Evolutionary conservation across 805 yeast genomes (phyloP), one percentile per base, ranked within the genome.

Genomic region (Candida tibetensis): DNA sequence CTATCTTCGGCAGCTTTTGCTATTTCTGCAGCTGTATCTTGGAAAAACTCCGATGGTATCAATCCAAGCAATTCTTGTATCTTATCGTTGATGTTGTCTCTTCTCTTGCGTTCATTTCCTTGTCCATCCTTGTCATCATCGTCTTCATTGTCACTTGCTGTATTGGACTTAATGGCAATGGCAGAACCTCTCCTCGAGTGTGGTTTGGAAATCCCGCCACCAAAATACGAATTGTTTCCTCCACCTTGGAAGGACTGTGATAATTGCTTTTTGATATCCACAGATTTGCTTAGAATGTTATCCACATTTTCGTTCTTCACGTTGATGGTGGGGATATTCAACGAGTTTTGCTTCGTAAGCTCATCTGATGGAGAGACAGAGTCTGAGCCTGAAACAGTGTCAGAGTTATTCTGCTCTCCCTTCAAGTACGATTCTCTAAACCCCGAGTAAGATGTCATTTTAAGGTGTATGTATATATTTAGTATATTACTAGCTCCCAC

Each of bases 61-160:
- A 67, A 47, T 4, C 65, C 55, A 26, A 66, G 50, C 16, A 69
- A 55, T 42, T 69, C 73, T 53, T 69, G 74, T 42, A 69, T 69
- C 36, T 63, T 64, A 18, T 69, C 74, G 44, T 69, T 69, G 39
- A 67, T 67, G 41, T 66, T 65, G 46, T 69, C 74, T 41, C 73
- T 49, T 34, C 73, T 46, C 39, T 66, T 66, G 17, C 73, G 52
- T 44, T 69, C 74, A 37, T 64, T 61, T 6, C 68, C 68, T 32
- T 58, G 62, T 15, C 58, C 67, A 59, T 17, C 59, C 25, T 21
- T 60, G 17, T 51, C 53, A 31, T 57, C 59, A 13, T 41, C 42
- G 18, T 47, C 34, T 55, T 58, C 58, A 14, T 38, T 46, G 15
- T 46, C 47, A 5, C 40, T 36, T 26, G 31, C 41, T n/a, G 36